Evolutionary conservation across 805 yeast genomes (phyloP).

Genomic region (Kazachstania psychrophila): DNA sequence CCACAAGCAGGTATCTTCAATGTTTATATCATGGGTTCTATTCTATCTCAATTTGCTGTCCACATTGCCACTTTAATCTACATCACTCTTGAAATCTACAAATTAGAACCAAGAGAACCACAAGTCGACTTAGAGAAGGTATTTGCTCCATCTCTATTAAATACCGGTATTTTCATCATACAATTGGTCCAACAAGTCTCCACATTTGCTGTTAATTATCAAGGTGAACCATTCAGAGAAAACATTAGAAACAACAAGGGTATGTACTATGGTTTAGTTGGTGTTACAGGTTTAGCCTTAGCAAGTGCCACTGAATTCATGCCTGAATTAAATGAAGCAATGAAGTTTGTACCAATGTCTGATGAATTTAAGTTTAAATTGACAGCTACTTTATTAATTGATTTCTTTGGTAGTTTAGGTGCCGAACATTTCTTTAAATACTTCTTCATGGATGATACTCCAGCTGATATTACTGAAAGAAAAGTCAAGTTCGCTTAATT

Average conservation of each 20-base stretch:
- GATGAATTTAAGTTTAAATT: slow-evolving; percentile 64
- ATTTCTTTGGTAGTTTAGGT: slow-evolving; percentile 65
- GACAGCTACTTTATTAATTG: slow-evolving; percentile 62
- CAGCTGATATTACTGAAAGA: slow-evolving; percentile 75
- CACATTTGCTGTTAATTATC: slow-evolving; percentile 95
- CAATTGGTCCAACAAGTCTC: slow-evolving; percentile 96
- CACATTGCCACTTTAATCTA: slow-evolving; percentile 78
- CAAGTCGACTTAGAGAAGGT: slow-evolving; percentile 81
- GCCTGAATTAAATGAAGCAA: slow-evolving; percentile 87
- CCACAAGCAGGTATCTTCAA: slow-evolving; percentile 98
- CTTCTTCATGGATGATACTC: slow-evolving; percentile 81
- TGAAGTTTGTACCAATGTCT: slow-evolving; percentile 86
- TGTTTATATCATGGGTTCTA: slow-evolving; percentile 93
- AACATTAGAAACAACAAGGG: slow-evolving; percentile 84
- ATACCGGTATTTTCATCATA: slow-evolving; percentile 90
- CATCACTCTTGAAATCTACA: slow-evolving; percentile 74
- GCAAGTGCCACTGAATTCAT: slow-evolving; percentile 89
- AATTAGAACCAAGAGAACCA: slow-evolving; percentile 87
- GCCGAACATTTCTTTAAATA: slow-evolving; percentile 75
- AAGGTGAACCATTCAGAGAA: slow-evolving; percentile 94
- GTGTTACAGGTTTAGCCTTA: slow-evolving; percentile 81
- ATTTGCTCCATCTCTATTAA: slow-evolving; percentile 81
- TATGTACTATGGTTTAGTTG: slow-evolving; percentile 90
- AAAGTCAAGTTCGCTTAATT: slow-evolving; percentile 6
- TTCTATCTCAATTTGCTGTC: slow-evolving; percentile 90